Evolutionary conservation across 371 early-diverging fungal species (phyloP), one percentile per base, ranked within the genome.

Genomic region (Parasitella parasitica): DNA sequence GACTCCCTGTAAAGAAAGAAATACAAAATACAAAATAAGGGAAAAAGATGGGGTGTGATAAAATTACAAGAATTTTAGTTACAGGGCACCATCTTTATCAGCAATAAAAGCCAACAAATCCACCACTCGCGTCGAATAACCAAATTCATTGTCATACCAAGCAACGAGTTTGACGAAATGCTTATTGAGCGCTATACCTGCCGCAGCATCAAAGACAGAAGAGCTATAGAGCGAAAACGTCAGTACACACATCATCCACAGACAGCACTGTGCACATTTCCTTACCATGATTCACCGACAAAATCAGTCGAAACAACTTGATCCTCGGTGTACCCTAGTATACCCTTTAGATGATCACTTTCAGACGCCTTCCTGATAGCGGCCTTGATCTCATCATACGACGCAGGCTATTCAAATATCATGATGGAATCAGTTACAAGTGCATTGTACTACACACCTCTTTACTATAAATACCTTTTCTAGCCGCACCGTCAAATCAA

Each of bases 231-330:
- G n/a, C n/a, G n/a, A n/a, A n/a, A n/a, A n/a, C n/a, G n/a, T n/a
- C n/a, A n/a, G n/a, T n/a, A n/a, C n/a, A n/a, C n/a, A n/a, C n/a
- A n/a, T n/a, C n/a, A n/a, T n/a, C n/a, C n/a, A n/a, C n/a, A n/a
- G n/a, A n/a, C n/a, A n/a, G n/a, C n/a, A n/a, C n/a, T n/a, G n/a
- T n/a, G n/a, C n/a, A n/a, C n/a, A n/a, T n/a, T n/a, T n/a, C n/a
- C n/a, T n/a, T n/a, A n/a, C n/a, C n/a, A n/a, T n/a, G n/a, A n/a
- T n/a, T n/a, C n/a, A n/a, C 95, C 92, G 71, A 94, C 84, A 79
- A 98, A 98, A 80, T 99, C 99, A 59, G 87, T 85, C 51, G 97
- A 97, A 63, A 99, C 99, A 49, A 99, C 97, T 36, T 93, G 90
- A 77, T 99, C 99, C 65, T 93, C 91, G 53, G 99, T 98, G 87